A percentile compares a stretch with the other conserved stretches of the same genome.
Conservation (phyloP, 768 basidiomycete species). For the Mrakia frigida region DNA sequence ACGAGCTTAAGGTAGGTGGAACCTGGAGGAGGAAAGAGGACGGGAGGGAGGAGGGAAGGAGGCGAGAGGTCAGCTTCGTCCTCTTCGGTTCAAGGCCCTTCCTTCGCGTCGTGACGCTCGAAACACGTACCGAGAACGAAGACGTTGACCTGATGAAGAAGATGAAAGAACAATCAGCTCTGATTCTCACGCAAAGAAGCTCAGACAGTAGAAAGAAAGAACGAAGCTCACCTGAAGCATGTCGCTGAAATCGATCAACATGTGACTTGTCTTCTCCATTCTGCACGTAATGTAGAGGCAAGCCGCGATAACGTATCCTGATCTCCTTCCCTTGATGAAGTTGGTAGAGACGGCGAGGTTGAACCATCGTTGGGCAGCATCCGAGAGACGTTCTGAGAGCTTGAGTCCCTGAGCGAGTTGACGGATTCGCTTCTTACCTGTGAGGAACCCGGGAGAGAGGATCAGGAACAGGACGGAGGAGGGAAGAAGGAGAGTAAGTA, state of each 20-base stretch:
- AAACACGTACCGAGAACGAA: conserved; percentile 65
- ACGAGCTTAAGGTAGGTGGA: conserved; percentile 93
- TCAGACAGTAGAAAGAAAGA: too few species aligned
- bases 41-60: neutral
- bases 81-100: neutral
- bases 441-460: neutral
- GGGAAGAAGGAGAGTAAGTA: neutral
- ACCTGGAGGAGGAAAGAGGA: conserved; percentile 40
- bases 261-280: conserved; percentile 87
- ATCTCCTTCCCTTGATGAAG: conserved; percentile 87
- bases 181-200: neutral
- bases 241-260: conserved; percentile 99
- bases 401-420: conserved; percentile 71
- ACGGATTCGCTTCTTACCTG: conserved; percentile 77
- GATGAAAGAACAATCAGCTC: neutral
- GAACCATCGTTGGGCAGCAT: conserved; percentile 79
- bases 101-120: neutral
- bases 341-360: conserved; percentile 89
- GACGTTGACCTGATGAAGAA: conserved; percentile 71
- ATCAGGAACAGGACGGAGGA: neutral
- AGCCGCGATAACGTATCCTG: conserved; percentile 88
- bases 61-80: neutral
- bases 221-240: conserved; percentile 65
- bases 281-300: conserved; percentile 92
- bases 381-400: conserved; percentile 70